Percentiles rank a stretch among this genome's conserved stretches.
phyloP scores from a whole-genome alignment of 2,329 filamentous ascomycete genomes.

The Sphaerulina musiva region DNA sequence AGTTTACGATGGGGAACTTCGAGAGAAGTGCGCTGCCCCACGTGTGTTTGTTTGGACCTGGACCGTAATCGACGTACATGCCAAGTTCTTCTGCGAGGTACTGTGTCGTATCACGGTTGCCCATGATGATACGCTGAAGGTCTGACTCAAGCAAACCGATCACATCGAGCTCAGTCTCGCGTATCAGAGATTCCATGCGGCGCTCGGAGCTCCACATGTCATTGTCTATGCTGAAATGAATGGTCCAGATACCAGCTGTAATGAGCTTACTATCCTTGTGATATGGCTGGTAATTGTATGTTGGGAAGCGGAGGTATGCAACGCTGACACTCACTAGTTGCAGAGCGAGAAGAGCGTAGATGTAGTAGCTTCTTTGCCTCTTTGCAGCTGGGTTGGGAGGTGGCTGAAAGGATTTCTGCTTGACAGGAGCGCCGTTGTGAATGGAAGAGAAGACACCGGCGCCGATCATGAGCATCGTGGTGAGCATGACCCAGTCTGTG shows the following conservation, averaged over 20 bases:
- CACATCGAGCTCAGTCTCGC: constrained; percentile 94
- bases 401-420: constrained; percentile 32
- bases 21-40: constrained; percentile 91
- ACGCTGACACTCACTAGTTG: constrained; percentile 74
- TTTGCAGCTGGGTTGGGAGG: constrained; percentile 43
- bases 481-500: constrained; percentile 91
- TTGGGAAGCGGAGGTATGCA: constrained; percentile 85
- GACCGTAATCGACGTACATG: constrained; percentile 98
- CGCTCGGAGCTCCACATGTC: constrained; percentile 98
- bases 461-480: constrained; percentile 77
- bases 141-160: constrained; percentile 92
- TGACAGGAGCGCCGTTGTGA: constrained; percentile 41
- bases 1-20: constrained; percentile 96
- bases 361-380: constrained; percentile 58
- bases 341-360: constrained; percentile 65
- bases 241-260: constrained; percentile 96
- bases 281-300: constrained; percentile 84
- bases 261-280: constrained; percentile 80
- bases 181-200: constrained; percentile 64
- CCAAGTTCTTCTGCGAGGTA: constrained; percentile 92
- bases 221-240: constrained; percentile 96
- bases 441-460: constrained; percentile 69
- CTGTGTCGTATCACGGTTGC: constrained; percentile 92
- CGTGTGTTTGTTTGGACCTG: constrained; percentile 97
- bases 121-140: constrained; percentile 97